Conservation (phyloP, 257 asterid genomes). For the Leptodermis oblonga region DNA sequence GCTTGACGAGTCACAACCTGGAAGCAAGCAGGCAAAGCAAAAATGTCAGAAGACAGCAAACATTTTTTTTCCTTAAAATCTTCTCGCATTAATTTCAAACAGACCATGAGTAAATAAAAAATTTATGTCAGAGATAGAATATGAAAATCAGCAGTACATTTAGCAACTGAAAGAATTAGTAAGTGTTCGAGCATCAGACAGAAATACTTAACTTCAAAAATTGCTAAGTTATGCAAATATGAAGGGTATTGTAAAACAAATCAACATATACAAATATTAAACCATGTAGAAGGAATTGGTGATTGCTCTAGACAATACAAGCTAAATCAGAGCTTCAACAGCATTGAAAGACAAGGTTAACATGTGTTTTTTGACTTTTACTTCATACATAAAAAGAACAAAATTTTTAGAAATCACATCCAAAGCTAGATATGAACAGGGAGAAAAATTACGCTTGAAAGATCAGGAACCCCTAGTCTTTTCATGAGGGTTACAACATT, state of each 20-base stretch:
- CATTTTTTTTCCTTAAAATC: background rate
- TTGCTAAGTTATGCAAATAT: background rate
- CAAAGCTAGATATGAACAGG: constrained; percentile 6
- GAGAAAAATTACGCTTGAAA: constrained; percentile 58
- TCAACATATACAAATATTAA: background rate
- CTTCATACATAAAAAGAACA: too few relatives aligned
- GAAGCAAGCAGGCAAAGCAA: constrained; percentile 17
- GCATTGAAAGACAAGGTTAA: background rate
- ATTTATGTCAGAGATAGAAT: background rate
- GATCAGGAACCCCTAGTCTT: constrained; percentile 62
- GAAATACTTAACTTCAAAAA: background rate
- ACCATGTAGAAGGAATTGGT: background rate
- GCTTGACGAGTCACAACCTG: constrained; percentile 88
- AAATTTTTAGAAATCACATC: constrained; percentile 7
- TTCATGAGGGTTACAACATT: constrained; percentile 47
- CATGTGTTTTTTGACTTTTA: background rate
- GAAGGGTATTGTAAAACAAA: too few relatives aligned
- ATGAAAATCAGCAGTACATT: background rate
- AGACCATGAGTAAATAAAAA: background rate
- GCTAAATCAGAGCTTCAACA: background rate
- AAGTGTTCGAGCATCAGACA: background rate
- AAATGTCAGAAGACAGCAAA: constrained; percentile 3
- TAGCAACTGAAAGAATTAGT: background rate
- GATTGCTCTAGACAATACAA: background rate
- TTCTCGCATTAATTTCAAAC: background rate